Base-by-base conservation (phyloP, 2,329 filamentous ascomycete species). In the Domatiomyces globalis region DNA sequence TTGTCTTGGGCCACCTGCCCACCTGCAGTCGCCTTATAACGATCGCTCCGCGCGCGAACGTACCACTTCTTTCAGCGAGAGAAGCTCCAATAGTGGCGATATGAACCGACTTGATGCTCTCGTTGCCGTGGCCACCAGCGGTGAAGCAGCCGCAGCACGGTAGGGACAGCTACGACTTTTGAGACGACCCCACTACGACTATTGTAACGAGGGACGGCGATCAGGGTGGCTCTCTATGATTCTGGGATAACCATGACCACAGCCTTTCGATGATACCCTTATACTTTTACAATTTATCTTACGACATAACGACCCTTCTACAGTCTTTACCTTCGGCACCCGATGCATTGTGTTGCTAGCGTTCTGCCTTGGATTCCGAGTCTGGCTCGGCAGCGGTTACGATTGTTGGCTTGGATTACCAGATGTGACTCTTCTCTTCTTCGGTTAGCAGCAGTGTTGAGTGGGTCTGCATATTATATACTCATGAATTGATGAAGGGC, bases 91-190 rank as follows among this genome's bases (percentile, higher is more conserved):
- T 29, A 33, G 17, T 29, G 61, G 62, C 39, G 69, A 68, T 22
- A 70, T 74, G 68, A 70, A 69, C 45, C 66, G 71, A 19, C 63
- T 74, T n/a, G 71, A 74, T 56, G 71, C 71, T 48, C 66, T 74
- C 46, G 72, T 74, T 43, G 72, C 72, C 20, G 71, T 73, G 49
- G 72, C 72, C 33, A 74, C 72, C 5, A 71, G 70, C 50, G 71
- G 71, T 54, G 69, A 71, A 49, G 67, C 43, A 3, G 22, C 43
- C 10, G 22, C 43, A 19, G 33, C 33, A 15, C 33, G 33, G 4
- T 39, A 39, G 33, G 15, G 33, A 39, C 15, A 5, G 12, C 33
- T 39, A 39, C 33, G 33, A 39, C 33, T 15, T 15, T 5, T 15
- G 33, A 39, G 33, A 39, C 33, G 10, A 39, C 33, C 12, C 2